Evolutionary conservation across 495 filamentous ascomycete species (phyloP).

Genomic region (Penicillium diatomitis): DNA sequence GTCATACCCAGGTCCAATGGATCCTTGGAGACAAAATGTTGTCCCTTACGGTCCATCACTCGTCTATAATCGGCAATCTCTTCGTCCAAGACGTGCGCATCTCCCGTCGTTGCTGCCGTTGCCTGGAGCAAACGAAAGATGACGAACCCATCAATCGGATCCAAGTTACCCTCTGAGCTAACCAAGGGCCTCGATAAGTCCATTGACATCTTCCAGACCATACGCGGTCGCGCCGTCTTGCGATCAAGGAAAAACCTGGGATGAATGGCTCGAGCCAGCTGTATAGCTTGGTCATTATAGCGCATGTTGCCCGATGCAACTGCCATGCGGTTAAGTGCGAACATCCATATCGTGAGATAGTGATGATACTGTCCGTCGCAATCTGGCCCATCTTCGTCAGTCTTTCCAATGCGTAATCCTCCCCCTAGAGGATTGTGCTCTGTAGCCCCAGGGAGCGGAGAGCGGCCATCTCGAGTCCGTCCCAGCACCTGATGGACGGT

Average conservation of each 20-base stretch:
- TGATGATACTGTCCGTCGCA: constrained; percentile 61
- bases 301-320: constrained; percentile 38
- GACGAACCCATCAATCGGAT: constrained; percentile 53
- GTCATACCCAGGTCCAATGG: constrained; percentile 58
- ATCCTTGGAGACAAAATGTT: constrained; percentile 43
- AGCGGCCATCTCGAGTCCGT: constrained; percentile 39
- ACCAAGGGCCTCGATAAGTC: constrained; percentile 45
- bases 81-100: constrained; percentile 25
- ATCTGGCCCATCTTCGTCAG: constrained; percentile 41
- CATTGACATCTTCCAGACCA: constrained; percentile 57
- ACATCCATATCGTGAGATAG: constrained; percentile 65
- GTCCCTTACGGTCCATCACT: constrained; percentile 43
- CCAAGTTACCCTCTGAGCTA: constrained; percentile 48
- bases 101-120: constrained; percentile 22
- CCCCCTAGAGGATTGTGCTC: constrained; percentile 47
- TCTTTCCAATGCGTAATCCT: constrained; percentile 57
- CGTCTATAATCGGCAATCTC: constrained; percentile 53
- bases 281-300: constrained; percentile 48
- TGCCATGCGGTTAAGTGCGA: constrained; percentile 52
- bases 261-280: constrained; percentile 51
- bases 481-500: constrained; percentile 51
- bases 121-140: constrained; percentile 46
- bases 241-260: constrained; percentile 43
- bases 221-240: constrained; percentile 25
- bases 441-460: constrained; percentile 44